These are phyloP conservation scores for Moniliophthora roreri DNA, from an alignment of 1,284 basidiomycete genomes.

Conservation along the genomic window DNA sequence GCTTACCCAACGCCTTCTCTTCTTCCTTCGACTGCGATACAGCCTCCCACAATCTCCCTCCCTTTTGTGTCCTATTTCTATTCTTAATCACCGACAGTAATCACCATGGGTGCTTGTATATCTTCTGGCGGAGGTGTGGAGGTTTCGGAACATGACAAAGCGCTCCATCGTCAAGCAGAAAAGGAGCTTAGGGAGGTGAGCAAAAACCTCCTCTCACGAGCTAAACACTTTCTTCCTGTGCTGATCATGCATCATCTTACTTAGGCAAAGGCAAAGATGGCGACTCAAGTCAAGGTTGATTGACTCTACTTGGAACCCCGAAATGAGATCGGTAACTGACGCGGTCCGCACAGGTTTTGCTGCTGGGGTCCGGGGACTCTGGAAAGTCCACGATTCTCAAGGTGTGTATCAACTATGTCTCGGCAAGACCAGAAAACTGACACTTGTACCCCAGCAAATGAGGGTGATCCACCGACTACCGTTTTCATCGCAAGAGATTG, in stretches of 20 bases:
- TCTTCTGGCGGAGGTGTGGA: constrained; percentile 57
- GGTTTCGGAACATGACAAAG: constrained; percentile 62
- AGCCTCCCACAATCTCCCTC: background rate
- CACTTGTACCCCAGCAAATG: constrained; percentile 65
- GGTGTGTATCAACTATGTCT: constrained; percentile 38
- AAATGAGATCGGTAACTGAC: constrained; percentile 11
- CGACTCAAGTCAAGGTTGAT: constrained; percentile 77
- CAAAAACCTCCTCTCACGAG: constrained; percentile 11
- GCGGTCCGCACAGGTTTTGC: constrained; percentile 61
- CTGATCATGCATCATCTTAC: constrained; percentile 6
- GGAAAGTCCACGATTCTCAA: constrained; percentile 93
- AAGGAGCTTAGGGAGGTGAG: constrained; percentile 62
- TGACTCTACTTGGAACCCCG: background rate
- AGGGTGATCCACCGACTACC: constrained; percentile 81
- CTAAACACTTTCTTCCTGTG: background rate
- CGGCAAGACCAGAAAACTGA: background rate
- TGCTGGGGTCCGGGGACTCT: constrained; percentile 91
- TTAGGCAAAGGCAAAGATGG: constrained; percentile 68
- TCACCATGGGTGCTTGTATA: constrained; percentile 74
- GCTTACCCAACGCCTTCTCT: background rate
- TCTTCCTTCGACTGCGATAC: background rate
- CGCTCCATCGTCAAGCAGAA: constrained; percentile 36
- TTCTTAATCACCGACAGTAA: background rate
- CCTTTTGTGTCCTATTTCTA: background rate
- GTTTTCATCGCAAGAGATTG: constrained; percentile 75